Conservation (phyloP, 306 rosid species). For the Gillenia trifoliata region DNA sequence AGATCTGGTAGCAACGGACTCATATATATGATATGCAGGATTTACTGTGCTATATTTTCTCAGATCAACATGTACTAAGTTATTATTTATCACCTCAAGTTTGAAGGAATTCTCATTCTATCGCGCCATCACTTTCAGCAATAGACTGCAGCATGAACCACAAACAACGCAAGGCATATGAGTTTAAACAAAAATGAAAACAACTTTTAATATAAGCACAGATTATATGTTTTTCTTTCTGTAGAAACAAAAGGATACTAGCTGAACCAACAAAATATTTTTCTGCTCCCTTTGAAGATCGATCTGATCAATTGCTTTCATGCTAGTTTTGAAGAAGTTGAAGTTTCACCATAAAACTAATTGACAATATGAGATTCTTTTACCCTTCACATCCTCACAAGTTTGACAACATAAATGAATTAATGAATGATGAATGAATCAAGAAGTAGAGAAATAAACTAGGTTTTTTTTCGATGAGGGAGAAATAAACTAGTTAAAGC, state of each 20-base stretch:
- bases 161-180: constrained; percentile 23
- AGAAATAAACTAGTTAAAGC: background rate
- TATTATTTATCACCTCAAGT: constrained; percentile 68
- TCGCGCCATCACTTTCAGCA: constrained; percentile 63
- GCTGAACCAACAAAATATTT: constrained; percentile 51
- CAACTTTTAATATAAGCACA: background rate
- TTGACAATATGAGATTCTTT: no score
- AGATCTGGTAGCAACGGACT: constrained; percentile 38
- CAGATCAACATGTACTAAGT: constrained; percentile 11
- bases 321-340: no score
- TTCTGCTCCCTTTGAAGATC: constrained; percentile 93
- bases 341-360: no score
- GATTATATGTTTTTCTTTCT: background rate
- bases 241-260: background rate
- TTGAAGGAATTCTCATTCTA: constrained; percentile 91
- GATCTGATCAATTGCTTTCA: constrained; percentile 68
- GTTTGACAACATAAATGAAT: constrained; percentile 35
- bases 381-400: no score
- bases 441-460: no score
- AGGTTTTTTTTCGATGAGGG: no score
- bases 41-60: background rate
- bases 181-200: constrained; percentile 22
- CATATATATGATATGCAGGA: constrained; percentile 8
- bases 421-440: constrained; percentile 1
- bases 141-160: constrained; percentile 57